Percentiles rank a stretch among this genome's conserved stretches.
phyloP scores from a whole-genome alignment of 306 rosid genomes.

The Vigna mungo region DNA sequence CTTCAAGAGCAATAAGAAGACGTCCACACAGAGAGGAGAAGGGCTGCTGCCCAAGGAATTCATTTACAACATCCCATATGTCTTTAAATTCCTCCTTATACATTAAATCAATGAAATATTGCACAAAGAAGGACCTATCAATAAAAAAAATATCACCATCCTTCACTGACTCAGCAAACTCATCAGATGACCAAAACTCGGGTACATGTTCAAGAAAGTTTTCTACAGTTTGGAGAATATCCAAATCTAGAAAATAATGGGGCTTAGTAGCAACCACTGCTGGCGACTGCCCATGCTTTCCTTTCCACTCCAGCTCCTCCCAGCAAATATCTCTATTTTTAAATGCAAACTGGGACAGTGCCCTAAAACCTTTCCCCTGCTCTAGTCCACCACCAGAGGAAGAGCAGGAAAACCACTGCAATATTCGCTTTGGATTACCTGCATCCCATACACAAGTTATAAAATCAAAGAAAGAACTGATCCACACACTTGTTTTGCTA shows the following conservation, averaged over 20 bases:
- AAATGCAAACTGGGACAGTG: constrained; percentile 82
- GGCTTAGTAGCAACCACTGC: constrained; percentile 98
- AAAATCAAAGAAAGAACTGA: constrained; percentile 34
- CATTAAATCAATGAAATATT: constrained; percentile 73
- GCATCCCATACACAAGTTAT: constrained; percentile 50
- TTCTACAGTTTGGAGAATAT: constrained; percentile 69
- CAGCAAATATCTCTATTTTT: constrained; percentile 86
- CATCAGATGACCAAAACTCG: constrained; percentile 89
- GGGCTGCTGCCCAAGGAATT: constrained; percentile 70
- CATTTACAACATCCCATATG: constrained; percentile 70
- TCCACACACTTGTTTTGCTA: not conserved
- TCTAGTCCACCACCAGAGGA: constrained; percentile 62
- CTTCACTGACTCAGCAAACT: constrained; percentile 79
- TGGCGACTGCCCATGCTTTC: constrained; percentile 97
- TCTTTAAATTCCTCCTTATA: constrained; percentile 66
- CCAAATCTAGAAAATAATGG: constrained; percentile 91
- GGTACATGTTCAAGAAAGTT: constrained; percentile 86
- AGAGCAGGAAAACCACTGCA: constrained; percentile 75
- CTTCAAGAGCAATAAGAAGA: constrained; percentile 84
- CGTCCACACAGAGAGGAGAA: constrained; percentile 76
- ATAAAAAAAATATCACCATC: constrained; percentile 80
- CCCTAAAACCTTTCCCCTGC: constrained; percentile 80
- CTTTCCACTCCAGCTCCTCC: constrained; percentile 98
- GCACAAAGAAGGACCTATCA: constrained; percentile 69
- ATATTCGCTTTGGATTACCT: constrained; percentile 75